phyloP scores from a whole-genome alignment of 139 green algal species.

The Coelastrella sp. region DNA sequence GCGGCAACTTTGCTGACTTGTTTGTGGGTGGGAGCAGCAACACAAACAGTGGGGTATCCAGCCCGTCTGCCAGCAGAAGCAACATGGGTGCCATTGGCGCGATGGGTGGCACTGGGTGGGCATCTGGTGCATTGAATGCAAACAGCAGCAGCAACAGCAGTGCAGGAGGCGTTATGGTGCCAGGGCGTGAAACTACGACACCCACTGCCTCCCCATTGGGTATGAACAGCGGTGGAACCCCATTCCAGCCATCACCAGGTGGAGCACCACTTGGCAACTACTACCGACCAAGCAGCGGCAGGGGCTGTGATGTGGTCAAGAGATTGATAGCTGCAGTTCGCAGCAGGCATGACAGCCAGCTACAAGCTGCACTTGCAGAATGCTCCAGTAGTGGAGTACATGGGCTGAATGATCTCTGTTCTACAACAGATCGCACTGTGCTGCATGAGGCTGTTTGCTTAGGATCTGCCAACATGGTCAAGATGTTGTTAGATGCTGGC shows the following conservation, averaged over 20 bases:
- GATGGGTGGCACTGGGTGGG: background rate
- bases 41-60: background rate
- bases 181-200: background rate
- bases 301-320: conserved; percentile 43
- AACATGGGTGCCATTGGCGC: background rate
- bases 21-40: background rate
- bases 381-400: conserved; percentile 33
- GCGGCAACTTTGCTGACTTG: background rate
- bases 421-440: conserved; percentile 46
- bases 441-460: conserved; percentile 65
- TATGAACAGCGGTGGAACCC: background rate
- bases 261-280: background rate
- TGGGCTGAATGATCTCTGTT: conserved; percentile 47
- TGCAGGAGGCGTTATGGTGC: background rate
- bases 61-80: background rate
- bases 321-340: conserved; percentile 66
- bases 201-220: background rate
- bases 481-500: conserved; percentile 55
- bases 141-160: background rate
- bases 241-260: background rate
- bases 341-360: conserved; percentile 51
- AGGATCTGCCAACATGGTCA: conserved; percentile 55
- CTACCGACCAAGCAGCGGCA: conserved; percentile 47
- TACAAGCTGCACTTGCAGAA: conserved; percentile 42
- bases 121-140: background rate